phyloP scores from a whole-genome alignment of 2,329 filamentous ascomycete genomes.

The Exophiala sideris region DNA sequence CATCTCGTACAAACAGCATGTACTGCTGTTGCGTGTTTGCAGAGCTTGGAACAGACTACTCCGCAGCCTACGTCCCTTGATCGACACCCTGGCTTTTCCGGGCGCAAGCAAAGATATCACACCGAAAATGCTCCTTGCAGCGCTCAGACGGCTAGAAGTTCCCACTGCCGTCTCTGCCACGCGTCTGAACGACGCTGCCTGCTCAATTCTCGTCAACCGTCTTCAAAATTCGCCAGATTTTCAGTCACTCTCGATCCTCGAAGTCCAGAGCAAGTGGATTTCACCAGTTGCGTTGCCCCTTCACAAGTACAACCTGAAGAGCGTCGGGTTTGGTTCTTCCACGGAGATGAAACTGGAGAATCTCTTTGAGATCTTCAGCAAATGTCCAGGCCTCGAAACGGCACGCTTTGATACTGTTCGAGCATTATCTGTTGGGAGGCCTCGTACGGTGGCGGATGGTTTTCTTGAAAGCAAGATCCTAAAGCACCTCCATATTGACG shows the following conservation, averaged over 20 bases:
- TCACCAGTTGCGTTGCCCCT: not conserved
- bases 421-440: too few species aligned
- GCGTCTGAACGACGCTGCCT: not conserved
- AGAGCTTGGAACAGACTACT: constrained; percentile 55
- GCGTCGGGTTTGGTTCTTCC: not conserved
- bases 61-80: constrained; percentile 49
- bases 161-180: constrained; percentile 34
- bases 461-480: too few species aligned
- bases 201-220: not conserved
- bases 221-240: not conserved
- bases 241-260: constrained; percentile 5
- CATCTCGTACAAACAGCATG: constrained; percentile 51
- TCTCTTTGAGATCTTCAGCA: not conserved
- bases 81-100: constrained; percentile 50
- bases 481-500: not conserved
- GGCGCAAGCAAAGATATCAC: constrained; percentile 43
- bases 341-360: not conserved
- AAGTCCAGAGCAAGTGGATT: not conserved
- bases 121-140: constrained; percentile 31
- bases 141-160: constrained; percentile 35
- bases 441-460: too few species aligned
- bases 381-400: constrained; percentile 4
- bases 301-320: constrained; percentile 9
- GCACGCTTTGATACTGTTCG: constrained; percentile 4
- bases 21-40: constrained; percentile 53